A percentile compares a stretch with the other conserved stretches of the same genome.
Evolutionary conservation across 2,329 filamentous ascomycete genomes (phyloP).

Genomic region (Amesomyces nigricolor): DNA sequence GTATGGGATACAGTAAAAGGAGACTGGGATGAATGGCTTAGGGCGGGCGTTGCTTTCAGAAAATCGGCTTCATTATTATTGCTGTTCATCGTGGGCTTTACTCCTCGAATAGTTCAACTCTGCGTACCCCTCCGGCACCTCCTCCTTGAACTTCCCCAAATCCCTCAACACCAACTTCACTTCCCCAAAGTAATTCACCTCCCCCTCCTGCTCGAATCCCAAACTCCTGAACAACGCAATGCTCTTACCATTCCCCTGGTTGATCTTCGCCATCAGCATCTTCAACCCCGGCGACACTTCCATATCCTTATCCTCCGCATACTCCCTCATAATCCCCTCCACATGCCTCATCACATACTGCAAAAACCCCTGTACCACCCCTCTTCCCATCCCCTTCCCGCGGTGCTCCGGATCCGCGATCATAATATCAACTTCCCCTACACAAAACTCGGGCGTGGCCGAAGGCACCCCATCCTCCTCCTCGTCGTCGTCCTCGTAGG

Average conservation of each 20-base stretch:
- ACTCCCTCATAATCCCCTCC: slow-evolving; percentile 52
- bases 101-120: slow-evolving; percentile 25
- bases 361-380: slow-evolving; percentile 62
- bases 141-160: slow-evolving; percentile 19
- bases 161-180: slow-evolving; percentile 43
- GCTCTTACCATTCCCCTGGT: slow-evolving; percentile 49
- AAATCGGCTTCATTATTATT: slow-evolving; percentile 3
- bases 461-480: slow-evolving; percentile 22
- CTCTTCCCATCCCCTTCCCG: slow-evolving; percentile 58
- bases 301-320: slow-evolving; percentile 26
- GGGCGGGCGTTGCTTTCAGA: neutral
- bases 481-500: slow-evolving; percentile 46
- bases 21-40: neutral
- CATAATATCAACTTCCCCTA: slow-evolving; percentile 85
- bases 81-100: neutral
- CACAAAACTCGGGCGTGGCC: slow-evolving; percentile 29
- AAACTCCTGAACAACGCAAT: slow-evolving; percentile 46
- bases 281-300: slow-evolving; percentile 19
- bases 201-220: slow-evolving; percentile 47
- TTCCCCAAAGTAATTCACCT: slow-evolving; percentile 56
- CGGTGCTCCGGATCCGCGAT: slow-evolving; percentile 57
- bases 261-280: slow-evolving; percentile 41
- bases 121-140: slow-evolving; percentile 21
- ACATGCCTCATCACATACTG: slow-evolving; percentile 57
- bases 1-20: slow-evolving; percentile 31